Percentiles rank a stretch among this genome's conserved stretches.
These are phyloP conservation scores for Senna siamea DNA, from an alignment of 306 rosid genomes.

Conservation along the genomic window DNA sequence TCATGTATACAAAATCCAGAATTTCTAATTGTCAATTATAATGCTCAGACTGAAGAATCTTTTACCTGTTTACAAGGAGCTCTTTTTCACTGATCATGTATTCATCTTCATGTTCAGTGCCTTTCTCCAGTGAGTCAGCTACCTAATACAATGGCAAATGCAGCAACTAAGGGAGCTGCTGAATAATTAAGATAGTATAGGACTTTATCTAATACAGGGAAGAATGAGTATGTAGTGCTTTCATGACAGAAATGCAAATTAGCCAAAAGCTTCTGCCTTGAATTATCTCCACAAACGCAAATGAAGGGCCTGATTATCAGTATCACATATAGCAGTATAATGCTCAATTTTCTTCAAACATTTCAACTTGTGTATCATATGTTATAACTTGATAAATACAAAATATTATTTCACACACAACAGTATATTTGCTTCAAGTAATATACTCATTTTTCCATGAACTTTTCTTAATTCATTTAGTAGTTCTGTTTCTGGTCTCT, in stretches of 20 bases:
- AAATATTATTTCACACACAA: not conserved
- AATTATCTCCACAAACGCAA: not conserved
- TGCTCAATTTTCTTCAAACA: not conserved
- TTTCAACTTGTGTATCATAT: not conserved
- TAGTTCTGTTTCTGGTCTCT: slow-evolving; percentile 5
- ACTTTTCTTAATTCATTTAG: slow-evolving; percentile 28
- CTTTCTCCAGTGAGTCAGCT: slow-evolving; percentile 98
- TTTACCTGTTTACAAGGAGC: slow-evolving; percentile 93
- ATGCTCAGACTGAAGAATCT: slow-evolving; percentile 1
- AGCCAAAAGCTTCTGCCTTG: slow-evolving; percentile 23
- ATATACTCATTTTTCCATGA: not conserved
- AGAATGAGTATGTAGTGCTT: slow-evolving; percentile 9
- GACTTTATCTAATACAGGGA: slow-evolving; percentile 4
- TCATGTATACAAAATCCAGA: slow-evolving; percentile 16
- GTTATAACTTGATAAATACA: slow-evolving; percentile 19
- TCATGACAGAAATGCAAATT: slow-evolving; percentile 19
- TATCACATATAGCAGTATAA: not conserved
- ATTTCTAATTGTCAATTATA: not conserved
- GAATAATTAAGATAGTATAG: slow-evolving; percentile 23
- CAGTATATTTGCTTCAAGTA: not conserved
- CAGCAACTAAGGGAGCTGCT: slow-evolving; percentile 27
- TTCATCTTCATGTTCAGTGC: slow-evolving; percentile 99
- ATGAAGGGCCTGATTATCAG: not conserved
- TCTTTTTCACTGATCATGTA: slow-evolving; percentile 99
- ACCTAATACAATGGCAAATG: slow-evolving; percentile 56